A percentile compares a stretch with the other conserved stretches of the same genome.
Conservation (phyloP, 306 rosid species). For the Malus orientalis region DNA sequence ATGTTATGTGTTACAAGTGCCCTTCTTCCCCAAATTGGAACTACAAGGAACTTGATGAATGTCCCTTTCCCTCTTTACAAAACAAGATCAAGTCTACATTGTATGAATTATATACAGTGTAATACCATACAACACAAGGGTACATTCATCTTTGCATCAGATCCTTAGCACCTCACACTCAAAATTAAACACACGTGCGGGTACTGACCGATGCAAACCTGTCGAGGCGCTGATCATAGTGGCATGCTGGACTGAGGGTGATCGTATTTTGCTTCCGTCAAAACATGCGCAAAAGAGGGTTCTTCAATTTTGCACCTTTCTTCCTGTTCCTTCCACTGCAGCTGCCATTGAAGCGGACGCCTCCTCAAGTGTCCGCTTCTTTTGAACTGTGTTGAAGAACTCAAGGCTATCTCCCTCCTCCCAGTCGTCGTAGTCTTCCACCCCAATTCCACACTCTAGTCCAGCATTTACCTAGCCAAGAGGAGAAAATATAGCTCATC, state of each 20-base stretch:
- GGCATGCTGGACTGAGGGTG: neutral
- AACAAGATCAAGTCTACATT: constrained; percentile 43
- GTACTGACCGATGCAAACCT: constrained; percentile 9
- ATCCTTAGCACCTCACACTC: constrained; percentile 25
- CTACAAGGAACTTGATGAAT: constrained; percentile 16
- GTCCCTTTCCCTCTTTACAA: constrained; percentile 44
- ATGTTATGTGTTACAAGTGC: constrained; percentile 19
- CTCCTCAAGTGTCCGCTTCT: constrained; percentile 90
- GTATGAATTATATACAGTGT: constrained; percentile 58
- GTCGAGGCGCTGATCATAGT: constrained; percentile 15
- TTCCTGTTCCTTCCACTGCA: constrained; percentile 74
- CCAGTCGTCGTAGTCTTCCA: constrained; percentile 77
- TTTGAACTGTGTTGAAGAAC: constrained; percentile 64
- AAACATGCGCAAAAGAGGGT: constrained; percentile 7
- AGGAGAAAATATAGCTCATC: constrained; percentile 15
- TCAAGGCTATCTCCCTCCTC: constrained; percentile 73
- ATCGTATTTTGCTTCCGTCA: constrained; percentile 7
- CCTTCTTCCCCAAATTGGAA: constrained; percentile 25
- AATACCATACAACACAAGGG: constrained; percentile 30
- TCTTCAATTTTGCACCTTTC: constrained; percentile 20
- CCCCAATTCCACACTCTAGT: constrained; percentile 85
- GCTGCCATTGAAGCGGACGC: constrained; percentile 91
- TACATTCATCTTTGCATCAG: constrained; percentile 23
- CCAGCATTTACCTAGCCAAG: constrained; percentile 73
- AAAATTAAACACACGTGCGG: constrained; percentile 17